Base-by-base conservation (phyloP, 768 basidiomycete species). In the Mycena latifolia region DNA sequence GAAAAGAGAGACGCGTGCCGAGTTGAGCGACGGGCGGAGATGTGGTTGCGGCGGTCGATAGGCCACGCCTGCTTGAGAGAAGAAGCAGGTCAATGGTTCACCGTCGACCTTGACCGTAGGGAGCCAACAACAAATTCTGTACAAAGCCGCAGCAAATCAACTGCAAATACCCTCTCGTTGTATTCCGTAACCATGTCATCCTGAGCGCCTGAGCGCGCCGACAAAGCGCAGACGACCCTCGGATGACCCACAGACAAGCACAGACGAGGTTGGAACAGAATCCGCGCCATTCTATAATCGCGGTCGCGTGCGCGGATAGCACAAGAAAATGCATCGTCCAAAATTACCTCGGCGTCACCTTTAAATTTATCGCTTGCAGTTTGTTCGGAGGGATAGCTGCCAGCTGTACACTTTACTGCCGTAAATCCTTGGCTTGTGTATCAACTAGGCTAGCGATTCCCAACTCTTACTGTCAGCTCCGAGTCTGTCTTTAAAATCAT, bases 1-100 rank as follows among this genome's bases (percentile, higher is more conserved):
- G 73, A 79, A 80, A 78, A 76, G 70, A 77, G 75, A 50, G 68
- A 67, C 60, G 59, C 66, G 55, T 45, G 60, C 51, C 61, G 72
- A 71, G 73, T 45, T 65, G 61, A 73, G 73, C 74, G 74, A 73
- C 76, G 78, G n/a, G 75, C 65, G 69, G 55, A 35, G 33, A 55
- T 53, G 62, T 24, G 55, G 35, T 61, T 45, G 61, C 39, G 65
- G 58, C 54, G 65, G 51, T 55, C 27, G 53, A 60, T 43, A 65
- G 63, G 56, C 65, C 55, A 56, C 31, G 60, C 59, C 65, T 57
- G 35, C 64, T 25, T 29, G 33, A 41, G 35, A 61, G 50, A 52
- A 24, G 46, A 45, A 65, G 48, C 55, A 55, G 60, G 64, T 55
- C 60, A 61, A 64, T 53, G 48, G 50, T 57, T 56, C 60, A 53